Percentiles rank a stretch among this genome's conserved stretches.
Conservation (phyloP, 2,329 filamentous ascomycete species). For the Sporothrix pallida region DNA sequence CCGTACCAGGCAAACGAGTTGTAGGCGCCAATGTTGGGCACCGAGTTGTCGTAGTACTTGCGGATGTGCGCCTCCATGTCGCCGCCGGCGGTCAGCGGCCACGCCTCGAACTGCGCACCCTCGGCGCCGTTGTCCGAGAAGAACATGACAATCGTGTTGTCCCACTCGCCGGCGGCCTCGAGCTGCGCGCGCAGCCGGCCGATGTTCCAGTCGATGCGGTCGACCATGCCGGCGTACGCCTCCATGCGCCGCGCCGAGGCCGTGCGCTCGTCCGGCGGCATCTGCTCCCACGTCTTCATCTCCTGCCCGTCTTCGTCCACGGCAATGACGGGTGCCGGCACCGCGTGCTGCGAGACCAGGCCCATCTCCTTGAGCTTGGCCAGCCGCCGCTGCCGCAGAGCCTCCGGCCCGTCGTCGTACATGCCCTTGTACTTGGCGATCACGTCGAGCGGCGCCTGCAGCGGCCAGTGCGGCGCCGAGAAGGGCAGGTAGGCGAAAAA, state of each 20-base stretch:
- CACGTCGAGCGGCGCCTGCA: constrained; percentile 50
- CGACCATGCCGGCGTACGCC: constrained; percentile 68
- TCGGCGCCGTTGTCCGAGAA: constrained; percentile 36
- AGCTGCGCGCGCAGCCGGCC: constrained; percentile 64
- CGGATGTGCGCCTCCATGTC: no score
- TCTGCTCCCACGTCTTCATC: constrained; percentile 53
- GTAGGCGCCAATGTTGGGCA: constrained; percentile 61
- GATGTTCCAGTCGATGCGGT: constrained; percentile 66
- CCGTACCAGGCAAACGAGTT: constrained; percentile 65
- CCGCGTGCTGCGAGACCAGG: constrained; percentile 58
- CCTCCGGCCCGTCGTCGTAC: constrained; percentile 66
- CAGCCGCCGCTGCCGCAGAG: constrained; percentile 59
- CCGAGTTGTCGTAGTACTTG: constrained; percentile 61
- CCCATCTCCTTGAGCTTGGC: constrained; percentile 48
- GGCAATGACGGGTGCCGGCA: constrained; percentile 41
- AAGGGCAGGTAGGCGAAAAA: constrained; percentile 68
- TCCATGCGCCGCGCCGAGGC: constrained; percentile 63
- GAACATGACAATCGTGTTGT: constrained; percentile 55
- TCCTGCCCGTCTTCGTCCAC: no score
- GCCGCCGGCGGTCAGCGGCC: constrained; percentile 38
- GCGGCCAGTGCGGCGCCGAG: constrained; percentile 67
- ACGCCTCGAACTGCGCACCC: constrained; percentile 29
- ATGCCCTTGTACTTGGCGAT: constrained; percentile 63
- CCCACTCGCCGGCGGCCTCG: constrained; percentile 60
- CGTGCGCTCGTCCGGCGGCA: constrained; percentile 53